A percentile compares a stretch with the other conserved stretches of the same genome.
phyloP scores from a whole-genome alignment of 306 rosid genomes.

The Echinosophora koreensis region DNA sequence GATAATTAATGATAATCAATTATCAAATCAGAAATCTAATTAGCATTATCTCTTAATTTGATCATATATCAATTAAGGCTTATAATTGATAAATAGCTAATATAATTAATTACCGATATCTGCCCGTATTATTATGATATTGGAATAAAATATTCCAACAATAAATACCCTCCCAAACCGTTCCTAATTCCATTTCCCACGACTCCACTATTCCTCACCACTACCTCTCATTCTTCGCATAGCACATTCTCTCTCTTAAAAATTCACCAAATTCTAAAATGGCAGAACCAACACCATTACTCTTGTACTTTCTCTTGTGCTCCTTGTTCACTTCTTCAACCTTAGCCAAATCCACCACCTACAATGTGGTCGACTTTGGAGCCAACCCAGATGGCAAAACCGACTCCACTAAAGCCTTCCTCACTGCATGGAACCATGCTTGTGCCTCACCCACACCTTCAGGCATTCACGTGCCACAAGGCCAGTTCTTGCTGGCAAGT shows the following conservation, averaged over 20 bases:
- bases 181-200: constrained; percentile 8
- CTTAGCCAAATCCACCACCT: constrained; percentile 9
- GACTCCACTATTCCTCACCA: constrained; percentile 21
- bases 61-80: too few species aligned
- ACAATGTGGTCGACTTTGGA: constrained; percentile 57
- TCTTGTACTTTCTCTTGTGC: background rate
- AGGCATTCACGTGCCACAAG: constrained; percentile 52
- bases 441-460: constrained; percentile 40
- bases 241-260: background rate
- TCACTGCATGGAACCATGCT: constrained; percentile 53
- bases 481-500: constrained; percentile 47
- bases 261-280: background rate
- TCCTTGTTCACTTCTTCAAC: constrained; percentile 16
- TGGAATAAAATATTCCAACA: too few species aligned
- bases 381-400: constrained; percentile 52
- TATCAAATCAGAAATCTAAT: too few species aligned
- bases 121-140: too few species aligned
- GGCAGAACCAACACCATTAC: constrained; percentile 11
- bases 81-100: too few species aligned
- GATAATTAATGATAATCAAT: too few species aligned
- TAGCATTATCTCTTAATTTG: too few species aligned
- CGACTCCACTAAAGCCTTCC: constrained; percentile 58
- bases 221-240: background rate
- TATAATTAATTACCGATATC: too few species aligned
- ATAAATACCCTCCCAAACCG: constrained; percentile 27